A percentile compares a stretch with the other conserved stretches of the same genome.
Conservation (phyloP, 1,139 yeast genomes). For the Protomyces macrosporus region DNA sequence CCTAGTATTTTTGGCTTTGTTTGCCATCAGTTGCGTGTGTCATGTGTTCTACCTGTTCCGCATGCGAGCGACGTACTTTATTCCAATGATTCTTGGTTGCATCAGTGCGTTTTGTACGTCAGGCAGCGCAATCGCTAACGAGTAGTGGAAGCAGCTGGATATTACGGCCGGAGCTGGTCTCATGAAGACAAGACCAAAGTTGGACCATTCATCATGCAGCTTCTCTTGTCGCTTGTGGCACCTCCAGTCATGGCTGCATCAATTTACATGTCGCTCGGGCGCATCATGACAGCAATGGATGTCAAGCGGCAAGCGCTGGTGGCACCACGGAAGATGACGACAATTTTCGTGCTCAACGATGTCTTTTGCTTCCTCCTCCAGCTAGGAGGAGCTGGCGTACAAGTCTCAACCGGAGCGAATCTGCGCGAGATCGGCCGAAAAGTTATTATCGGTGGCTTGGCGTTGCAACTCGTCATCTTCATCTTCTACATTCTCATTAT, state of each 20-base stretch:
- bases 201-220: background rate
- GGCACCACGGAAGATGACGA: background rate
- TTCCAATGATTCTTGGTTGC: background rate
- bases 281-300: background rate
- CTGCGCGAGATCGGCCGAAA: slow-evolving; percentile 1
- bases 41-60: background rate
- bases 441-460: background rate
- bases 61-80: background rate
- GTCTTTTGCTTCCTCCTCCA: slow-evolving; percentile 5
- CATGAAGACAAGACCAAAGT: background rate
- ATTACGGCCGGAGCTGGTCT: background rate
- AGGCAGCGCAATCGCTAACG: background rate
- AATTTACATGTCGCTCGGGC: background rate
- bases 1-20: background rate
- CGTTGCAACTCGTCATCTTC: slow-evolving; percentile 1
- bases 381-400: background rate
- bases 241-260: slow-evolving; percentile 2
- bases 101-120: background rate
- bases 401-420: background rate
- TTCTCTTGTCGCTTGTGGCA: background rate
- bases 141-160: background rate
- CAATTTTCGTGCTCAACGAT: background rate
- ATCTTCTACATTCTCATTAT: background rate
- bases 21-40: background rate
- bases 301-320: background rate